Conservation (phyloP, 169 alveolate species). For the Plasmodium reichenowi region DNA sequence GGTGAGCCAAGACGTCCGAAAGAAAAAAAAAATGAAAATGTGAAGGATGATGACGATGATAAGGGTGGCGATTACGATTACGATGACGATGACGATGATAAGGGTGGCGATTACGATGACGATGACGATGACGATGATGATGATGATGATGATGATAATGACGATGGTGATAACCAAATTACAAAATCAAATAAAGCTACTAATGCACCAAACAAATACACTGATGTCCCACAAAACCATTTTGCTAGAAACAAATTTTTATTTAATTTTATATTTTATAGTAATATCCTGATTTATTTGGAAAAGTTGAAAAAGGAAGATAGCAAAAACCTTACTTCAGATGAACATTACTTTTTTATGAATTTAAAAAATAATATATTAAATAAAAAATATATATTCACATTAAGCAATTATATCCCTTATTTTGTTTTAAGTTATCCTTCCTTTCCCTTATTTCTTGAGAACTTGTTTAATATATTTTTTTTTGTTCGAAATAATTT, state of each 20-base stretch:
- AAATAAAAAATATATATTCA: slow-evolving; percentile 27
- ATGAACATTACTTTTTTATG: slow-evolving; percentile 40
- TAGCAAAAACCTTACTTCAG: slow-evolving; percentile 13
- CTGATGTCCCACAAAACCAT: neutral
- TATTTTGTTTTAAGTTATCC: slow-evolving; percentile 27
- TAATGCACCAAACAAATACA: neutral
- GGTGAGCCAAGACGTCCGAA: neutral
- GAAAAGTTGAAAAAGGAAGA: slow-evolving; percentile 29
- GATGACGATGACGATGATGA: neutral
- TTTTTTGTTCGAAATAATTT: slow-evolving; percentile 38
- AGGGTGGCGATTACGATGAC: neutral
- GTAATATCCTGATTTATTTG: slow-evolving; percentile 36
- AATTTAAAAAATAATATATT: slow-evolving; percentile 13
- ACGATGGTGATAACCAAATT: too few species aligned
- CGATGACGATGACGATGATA: neutral
- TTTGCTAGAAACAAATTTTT: neutral
- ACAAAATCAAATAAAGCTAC: neutral
- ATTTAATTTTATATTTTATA: slow-evolving; percentile 10
- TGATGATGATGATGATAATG: neutral
- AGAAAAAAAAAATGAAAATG: neutral
- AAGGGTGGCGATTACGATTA: neutral
- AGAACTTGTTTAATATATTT: slow-evolving; percentile 24
- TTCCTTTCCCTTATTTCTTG: slow-evolving; percentile 22
- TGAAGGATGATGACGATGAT: neutral
- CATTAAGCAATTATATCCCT: neutral